phyloP scores from a whole-genome alignment of 257 asterid species.

The Cruciata laevipes region DNA sequence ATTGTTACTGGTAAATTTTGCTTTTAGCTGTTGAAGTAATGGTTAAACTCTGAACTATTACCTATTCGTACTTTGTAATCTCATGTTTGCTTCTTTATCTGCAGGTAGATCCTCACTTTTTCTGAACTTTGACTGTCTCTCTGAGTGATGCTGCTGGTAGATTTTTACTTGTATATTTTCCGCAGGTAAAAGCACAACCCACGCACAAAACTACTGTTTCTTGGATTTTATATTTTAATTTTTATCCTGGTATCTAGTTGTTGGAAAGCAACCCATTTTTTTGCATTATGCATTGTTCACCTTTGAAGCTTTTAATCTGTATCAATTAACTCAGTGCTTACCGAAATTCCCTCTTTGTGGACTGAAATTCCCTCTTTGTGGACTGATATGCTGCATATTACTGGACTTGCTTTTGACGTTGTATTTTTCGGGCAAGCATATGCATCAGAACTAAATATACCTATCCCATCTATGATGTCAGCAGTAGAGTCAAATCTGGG shows the following conservation, averaged over 20 bases:
- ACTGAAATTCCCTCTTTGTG: too few relatives aligned
- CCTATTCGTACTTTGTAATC: neutral
- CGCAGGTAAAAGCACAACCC: constrained; percentile 52
- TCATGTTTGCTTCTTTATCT: constrained; percentile 17
- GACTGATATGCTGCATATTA: constrained; percentile 16
- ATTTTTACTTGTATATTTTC: constrained; percentile 74
- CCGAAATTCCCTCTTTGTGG: constrained; percentile 25
- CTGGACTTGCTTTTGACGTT: constrained; percentile 44
- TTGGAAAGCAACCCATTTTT: too few relatives aligned
- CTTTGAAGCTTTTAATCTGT: neutral
- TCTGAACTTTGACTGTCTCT: constrained; percentile 57
- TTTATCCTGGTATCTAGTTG: too few relatives aligned
- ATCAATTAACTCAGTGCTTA: neutral
- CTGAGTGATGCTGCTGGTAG: constrained; percentile 66
- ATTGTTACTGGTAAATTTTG: constrained; percentile 56
- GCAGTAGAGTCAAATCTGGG: constrained; percentile 80
- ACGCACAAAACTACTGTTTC: neutral
- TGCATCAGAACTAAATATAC: constrained; percentile 80
- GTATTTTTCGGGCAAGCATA: constrained; percentile 80
- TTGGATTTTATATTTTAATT: neutral
- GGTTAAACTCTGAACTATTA: constrained; percentile 13
- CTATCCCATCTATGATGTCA: constrained; percentile 74
- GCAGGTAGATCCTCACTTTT: constrained; percentile 98
- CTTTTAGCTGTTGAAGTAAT: neutral
- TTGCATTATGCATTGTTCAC: neutral